Evolutionary conservation across 768 basidiomycete species (phyloP).

Genomic region (Cyclocybe cylindracea): DNA sequence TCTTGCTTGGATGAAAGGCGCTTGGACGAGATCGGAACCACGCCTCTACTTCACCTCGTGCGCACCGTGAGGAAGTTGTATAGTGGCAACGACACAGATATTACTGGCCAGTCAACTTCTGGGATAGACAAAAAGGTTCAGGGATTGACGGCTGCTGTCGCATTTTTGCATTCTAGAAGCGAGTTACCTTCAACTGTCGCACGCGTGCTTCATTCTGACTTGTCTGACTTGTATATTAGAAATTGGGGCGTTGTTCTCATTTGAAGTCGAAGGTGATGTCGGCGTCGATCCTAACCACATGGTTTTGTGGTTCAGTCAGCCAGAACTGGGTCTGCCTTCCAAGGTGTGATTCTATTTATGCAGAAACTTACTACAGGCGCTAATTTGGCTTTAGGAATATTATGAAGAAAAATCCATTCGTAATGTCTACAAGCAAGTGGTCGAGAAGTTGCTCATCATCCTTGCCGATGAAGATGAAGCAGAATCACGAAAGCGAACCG

Average conservation of each 20-base stretch:
- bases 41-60: conserved; percentile 71
- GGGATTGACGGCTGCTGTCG: conserved; percentile 79
- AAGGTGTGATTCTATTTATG: conserved; percentile 53
- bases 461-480: conserved; percentile 57
- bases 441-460: conserved; percentile 64
- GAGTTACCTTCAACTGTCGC: conserved; percentile 33
- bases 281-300: conserved; percentile 85
- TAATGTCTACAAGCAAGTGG: conserved; percentile 68
- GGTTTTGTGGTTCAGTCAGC: conserved; percentile 84
- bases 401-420: conserved; percentile 75
- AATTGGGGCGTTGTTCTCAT: conserved; percentile 75
- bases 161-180: conserved; percentile 82
- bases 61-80: conserved; percentile 61
- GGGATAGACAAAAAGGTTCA: conserved; percentile 30
- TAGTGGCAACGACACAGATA: conserved; percentile 48
- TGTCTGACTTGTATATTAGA: conserved; percentile 41
- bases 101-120: conserved; percentile 15
- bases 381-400: conserved; percentile 63
- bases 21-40: conserved; percentile 72
- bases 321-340: conserved; percentile 79
- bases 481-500: conserved; percentile 21
- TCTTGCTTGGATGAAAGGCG: conserved; percentile 81
- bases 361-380: not conserved
- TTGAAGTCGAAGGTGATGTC: conserved; percentile 86
- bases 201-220: not conserved